phyloP scores from a whole-genome alignment of 1,284 basidiomycete genomes.

The Puccinia horiana region DNA sequence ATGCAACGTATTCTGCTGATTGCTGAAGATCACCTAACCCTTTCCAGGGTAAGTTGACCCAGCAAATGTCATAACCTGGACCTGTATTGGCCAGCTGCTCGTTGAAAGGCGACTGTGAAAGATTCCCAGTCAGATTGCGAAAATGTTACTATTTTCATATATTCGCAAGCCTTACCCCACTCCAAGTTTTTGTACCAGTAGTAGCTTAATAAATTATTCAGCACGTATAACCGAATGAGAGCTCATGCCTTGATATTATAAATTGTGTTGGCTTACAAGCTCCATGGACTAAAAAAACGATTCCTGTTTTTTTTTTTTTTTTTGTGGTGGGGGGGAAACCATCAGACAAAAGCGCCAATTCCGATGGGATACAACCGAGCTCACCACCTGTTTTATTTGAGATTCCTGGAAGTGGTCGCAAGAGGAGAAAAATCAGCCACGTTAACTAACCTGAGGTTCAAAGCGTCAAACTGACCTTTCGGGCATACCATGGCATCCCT shows the following conservation, averaged over 20 bases:
- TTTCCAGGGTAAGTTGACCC: constrained; percentile 55
- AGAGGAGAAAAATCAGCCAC: neutral
- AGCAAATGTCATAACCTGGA: constrained; percentile 57
- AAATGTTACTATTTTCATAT: neutral
- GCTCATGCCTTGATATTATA: neutral
- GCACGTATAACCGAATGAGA: neutral
- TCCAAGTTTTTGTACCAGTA: constrained; percentile 32
- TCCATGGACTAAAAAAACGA: constrained; percentile 34
- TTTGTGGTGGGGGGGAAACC: neutral
- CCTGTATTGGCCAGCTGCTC: constrained; percentile 51
- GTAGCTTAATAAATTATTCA: neutral
- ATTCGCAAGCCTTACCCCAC: constrained; percentile 7
- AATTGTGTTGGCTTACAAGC: neutral
- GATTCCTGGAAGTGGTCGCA: neutral
- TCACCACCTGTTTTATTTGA: constrained; percentile 10
- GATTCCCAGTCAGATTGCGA: neutral
- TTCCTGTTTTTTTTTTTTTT: constrained; percentile 10
- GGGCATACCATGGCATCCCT: constrained; percentile 18
- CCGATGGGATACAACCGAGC: neutral
- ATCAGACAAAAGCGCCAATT: neutral
- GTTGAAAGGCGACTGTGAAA: constrained; percentile 52
- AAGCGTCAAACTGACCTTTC: neutral
- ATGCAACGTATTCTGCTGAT: constrained; percentile 58
- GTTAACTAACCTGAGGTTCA: neutral
- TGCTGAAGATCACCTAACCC: constrained; percentile 55